Evolutionary conservation across 2,329 filamentous ascomycete genomes (phyloP).

Genomic region (Beauveria scarabaeidicola): DNA sequence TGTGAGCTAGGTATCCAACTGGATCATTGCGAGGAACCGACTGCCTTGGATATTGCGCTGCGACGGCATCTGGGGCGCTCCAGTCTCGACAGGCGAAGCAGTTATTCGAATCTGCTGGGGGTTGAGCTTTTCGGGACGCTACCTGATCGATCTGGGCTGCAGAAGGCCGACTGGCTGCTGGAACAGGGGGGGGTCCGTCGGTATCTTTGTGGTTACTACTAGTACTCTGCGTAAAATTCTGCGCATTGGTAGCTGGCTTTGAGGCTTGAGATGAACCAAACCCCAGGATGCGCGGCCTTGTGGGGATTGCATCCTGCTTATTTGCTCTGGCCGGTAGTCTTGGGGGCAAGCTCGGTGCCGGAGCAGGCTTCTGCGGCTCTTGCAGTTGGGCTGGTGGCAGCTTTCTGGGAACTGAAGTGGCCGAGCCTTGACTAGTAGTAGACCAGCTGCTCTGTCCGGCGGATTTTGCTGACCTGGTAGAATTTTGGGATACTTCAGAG

Average conservation of each 20-base stretch:
- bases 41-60: slow-evolving; percentile 64
- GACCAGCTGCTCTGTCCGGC: slow-evolving; percentile 37
- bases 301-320: not conserved
- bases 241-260: slow-evolving; percentile 3
- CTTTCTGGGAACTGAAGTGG: slow-evolving; percentile 35
- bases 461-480: slow-evolving; percentile 45
- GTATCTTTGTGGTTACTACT: slow-evolving; percentile 8
- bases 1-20: slow-evolving; percentile 65
- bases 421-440: slow-evolving; percentile 38
- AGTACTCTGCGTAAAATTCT: not conserved
- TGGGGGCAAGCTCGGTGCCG: slow-evolving; percentile 37
- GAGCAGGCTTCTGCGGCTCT: not conserved
- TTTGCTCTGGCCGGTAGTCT: slow-evolving; percentile 35
- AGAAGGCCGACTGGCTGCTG: slow-evolving; percentile 43
- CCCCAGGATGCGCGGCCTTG: slow-evolving; percentile 9
- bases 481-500: slow-evolving; percentile 48
- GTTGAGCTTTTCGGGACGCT: slow-evolving; percentile 23
- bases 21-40: slow-evolving; percentile 58
- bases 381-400: slow-evolving; percentile 38
- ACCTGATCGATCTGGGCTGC: slow-evolving; percentile 41
- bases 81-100: slow-evolving; percentile 87
- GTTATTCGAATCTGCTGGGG: slow-evolving; percentile 21
- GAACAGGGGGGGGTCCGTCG: slow-evolving; percentile 27
- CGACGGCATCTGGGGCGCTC: slow-evolving; percentile 69
- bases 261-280: slow-evolving; percentile 12